A percentile compares a stretch with the other conserved stretches of the same genome.
These are phyloP conservation scores for Yarrowia divulgata DNA, from an alignment of 805 yeast species.

Conservation along the genomic window DNA sequence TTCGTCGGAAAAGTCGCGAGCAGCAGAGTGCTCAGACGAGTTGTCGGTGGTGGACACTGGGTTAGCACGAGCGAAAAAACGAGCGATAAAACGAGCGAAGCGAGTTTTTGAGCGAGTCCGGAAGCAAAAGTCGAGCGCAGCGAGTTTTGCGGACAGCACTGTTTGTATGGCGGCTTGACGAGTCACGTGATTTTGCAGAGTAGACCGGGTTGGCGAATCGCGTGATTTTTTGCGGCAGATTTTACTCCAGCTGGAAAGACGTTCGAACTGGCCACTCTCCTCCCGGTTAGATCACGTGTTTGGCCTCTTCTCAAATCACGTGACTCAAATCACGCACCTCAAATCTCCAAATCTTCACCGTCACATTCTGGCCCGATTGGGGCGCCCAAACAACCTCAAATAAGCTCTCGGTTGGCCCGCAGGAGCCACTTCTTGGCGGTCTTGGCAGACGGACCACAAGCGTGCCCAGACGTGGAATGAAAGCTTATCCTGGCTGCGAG, in stretches of 20 bases:
- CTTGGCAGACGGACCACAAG: constrained; percentile 1
- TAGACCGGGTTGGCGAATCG: too few species aligned
- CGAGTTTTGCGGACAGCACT: too few species aligned
- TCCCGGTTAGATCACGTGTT: too few species aligned
- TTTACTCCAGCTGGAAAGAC: too few species aligned
- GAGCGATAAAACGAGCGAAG: too few species aligned
- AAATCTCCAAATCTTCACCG: background rate
- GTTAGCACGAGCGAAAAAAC: background rate
- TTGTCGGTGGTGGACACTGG: background rate
- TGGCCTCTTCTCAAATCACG: background rate
- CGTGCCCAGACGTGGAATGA: background rate
- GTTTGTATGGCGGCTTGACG: too few species aligned
- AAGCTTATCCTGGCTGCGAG: background rate
- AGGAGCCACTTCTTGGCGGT: constrained; percentile 30
- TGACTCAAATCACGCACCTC: background rate
- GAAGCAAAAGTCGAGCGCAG: too few species aligned
- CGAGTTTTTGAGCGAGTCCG: too few species aligned
- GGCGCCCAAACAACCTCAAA: background rate
- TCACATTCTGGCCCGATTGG: background rate
- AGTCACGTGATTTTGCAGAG: too few species aligned
- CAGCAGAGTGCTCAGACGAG: constrained; percentile 7
- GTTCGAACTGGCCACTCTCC: too few species aligned
- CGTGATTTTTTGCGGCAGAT: too few species aligned
- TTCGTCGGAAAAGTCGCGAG: background rate
- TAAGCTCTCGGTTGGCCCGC: constrained; percentile 18